Percentiles rank a stretch among this genome's conserved stretches.
These are phyloP conservation scores for Nepenthes mirabilis DNA, from an alignment of 148 eudicot species.

Conservation along the genomic window DNA sequence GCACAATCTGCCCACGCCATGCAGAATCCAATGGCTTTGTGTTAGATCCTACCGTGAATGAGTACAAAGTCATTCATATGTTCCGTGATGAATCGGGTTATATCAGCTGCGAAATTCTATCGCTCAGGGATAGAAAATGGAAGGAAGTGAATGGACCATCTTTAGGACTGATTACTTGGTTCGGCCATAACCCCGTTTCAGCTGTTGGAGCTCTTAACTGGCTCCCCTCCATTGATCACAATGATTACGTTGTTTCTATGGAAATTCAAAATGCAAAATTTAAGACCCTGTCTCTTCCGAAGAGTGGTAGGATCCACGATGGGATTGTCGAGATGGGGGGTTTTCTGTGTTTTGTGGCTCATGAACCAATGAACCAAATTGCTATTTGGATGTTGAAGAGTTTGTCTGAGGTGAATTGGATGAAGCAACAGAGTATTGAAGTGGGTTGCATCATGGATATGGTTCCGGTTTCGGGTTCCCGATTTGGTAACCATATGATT, in stretches of 20 bases:
- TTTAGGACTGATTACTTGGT: constrained; percentile 20
- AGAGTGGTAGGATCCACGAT: constrained; percentile 13
- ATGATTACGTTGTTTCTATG: constrained; percentile 30
- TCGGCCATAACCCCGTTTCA: constrained; percentile 21
- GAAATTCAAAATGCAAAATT: constrained; percentile 20
- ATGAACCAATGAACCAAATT: constrained; percentile 16
- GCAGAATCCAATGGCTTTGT: constrained; percentile 30
- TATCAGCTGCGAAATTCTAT: constrained; percentile 30
- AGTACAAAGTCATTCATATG: constrained; percentile 38
- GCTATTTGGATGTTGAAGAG: constrained; percentile 33
- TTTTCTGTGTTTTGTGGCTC: constrained; percentile 23
- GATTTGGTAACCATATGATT: constrained; percentile 18
- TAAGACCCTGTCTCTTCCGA: constrained; percentile 23
- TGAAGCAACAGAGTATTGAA: constrained; percentile 18
- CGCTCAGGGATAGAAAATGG: constrained; percentile 27
- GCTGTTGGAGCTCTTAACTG: constrained; percentile 44
- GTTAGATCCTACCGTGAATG: constrained; percentile 6
- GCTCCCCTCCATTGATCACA: constrained; percentile 21
- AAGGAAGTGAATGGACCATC: constrained; percentile 30
- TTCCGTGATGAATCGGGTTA: constrained; percentile 20
- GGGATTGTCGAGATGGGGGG: constrained; percentile 25
- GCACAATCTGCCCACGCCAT: constrained; percentile 20
- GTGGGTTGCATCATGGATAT: constrained; percentile 7
- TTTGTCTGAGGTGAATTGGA: constrained; percentile 21
- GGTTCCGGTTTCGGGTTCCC: constrained; percentile 26